A percentile compares a stretch with the other conserved stretches of the same genome.
Evolutionary conservation across 768 basidiomycete genomes (phyloP).

Genomic region (Termitomyces sp.): DNA sequence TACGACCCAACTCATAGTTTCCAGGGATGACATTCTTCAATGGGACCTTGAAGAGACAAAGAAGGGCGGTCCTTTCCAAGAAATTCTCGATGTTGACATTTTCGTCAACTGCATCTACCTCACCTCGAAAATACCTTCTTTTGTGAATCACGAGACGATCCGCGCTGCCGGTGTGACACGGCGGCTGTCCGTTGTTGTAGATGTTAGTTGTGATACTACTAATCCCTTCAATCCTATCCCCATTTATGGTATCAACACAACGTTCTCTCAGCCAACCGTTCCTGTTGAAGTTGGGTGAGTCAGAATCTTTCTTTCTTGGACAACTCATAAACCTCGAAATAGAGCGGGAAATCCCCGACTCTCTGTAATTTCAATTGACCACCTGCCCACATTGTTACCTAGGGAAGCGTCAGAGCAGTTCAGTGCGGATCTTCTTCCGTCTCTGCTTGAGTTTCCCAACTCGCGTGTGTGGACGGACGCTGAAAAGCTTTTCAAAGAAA

Average conservation of each 20-base stretch:
- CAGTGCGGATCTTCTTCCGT: conserved; percentile 80
- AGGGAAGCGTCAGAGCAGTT: conserved; percentile 98
- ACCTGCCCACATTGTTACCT: conserved; percentile 91
- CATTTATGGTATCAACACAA: conserved; percentile 91
- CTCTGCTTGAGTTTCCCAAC: conserved; percentile 73
- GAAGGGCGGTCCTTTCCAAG: conserved; percentile 93
- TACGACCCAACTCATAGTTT: background rate
- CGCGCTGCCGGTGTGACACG: conserved; percentile 63
- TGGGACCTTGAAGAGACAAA: conserved; percentile 98
- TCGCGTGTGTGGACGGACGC: conserved; percentile 88
- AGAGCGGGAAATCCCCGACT: conserved; percentile 64
- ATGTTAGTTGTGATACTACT: conserved; percentile 98
- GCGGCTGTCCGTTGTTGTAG: conserved; percentile 78
- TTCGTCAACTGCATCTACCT: conserved; percentile 99
- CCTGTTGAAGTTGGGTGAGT: conserved; percentile 77
- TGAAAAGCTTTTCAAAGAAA: conserved; percentile 71
- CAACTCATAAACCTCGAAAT: background rate
- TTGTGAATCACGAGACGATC: conserved; percentile 69
- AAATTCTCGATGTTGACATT: conserved; percentile 94
- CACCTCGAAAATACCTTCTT: conserved; percentile 77
- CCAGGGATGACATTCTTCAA: conserved; percentile 87
- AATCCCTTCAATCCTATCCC: conserved; percentile 99
- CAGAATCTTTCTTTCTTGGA: background rate
- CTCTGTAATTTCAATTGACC: conserved; percentile 93
- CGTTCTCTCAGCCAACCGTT: conserved; percentile 89